A percentile compares a stretch with the other conserved stretches of the same genome.
Conservation (phyloP, 495 filamentous ascomycete genomes). For the Penicillium longicatenatum region DNA sequence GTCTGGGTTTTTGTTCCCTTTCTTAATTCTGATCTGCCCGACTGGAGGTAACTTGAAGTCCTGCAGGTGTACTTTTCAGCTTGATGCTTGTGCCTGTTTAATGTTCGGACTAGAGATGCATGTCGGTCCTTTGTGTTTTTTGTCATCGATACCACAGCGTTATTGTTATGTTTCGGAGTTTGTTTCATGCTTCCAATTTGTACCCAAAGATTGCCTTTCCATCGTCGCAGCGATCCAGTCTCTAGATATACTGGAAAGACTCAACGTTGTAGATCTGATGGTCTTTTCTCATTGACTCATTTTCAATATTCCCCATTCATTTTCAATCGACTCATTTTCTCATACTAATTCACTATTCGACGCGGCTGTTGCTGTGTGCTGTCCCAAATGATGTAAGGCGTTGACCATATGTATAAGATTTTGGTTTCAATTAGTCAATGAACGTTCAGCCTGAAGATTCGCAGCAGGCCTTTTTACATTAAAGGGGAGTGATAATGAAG, state of each 20-base stretch:
- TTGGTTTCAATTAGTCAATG: no score
- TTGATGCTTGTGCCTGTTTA: background rate
- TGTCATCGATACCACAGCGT: background rate
- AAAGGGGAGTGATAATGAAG: no score
- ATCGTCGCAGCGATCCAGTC: background rate
- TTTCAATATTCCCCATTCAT: no score
- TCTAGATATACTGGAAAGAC: background rate
- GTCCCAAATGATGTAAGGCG: no score
- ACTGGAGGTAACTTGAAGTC: background rate
- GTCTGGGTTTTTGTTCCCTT: background rate
- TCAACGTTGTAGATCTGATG: background rate
- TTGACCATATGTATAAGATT: no score
- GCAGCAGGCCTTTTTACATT: no score
- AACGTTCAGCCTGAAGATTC: no score
- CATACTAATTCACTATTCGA: background rate
- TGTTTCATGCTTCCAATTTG: background rate
- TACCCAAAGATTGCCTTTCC: background rate
- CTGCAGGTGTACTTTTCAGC: background rate
- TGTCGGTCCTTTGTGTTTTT: constrained; percentile 4
- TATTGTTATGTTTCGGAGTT: background rate
- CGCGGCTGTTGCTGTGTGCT: no score
- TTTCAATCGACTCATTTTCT: background rate
- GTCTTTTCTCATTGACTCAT: no score
- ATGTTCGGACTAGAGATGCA: background rate
- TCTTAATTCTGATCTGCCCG: background rate